These are phyloP conservation scores for Populus euphratica DNA, from an alignment of 345 rosid genomes.

Conservation along the genomic window DNA sequence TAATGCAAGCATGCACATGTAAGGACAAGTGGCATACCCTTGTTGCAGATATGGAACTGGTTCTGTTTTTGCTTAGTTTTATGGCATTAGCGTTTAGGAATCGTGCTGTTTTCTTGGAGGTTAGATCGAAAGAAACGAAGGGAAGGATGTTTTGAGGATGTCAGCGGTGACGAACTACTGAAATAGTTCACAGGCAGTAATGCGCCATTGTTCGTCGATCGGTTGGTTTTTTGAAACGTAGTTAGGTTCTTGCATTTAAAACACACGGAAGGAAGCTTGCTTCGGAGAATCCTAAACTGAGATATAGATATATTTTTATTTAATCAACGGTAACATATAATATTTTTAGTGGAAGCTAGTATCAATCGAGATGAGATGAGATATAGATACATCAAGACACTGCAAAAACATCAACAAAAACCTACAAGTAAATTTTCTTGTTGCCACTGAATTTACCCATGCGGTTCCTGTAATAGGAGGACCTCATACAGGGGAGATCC, in stretches of 20 bases:
- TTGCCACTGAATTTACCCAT: no score
- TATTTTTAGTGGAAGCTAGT: no score
- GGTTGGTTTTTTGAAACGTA: not conserved
- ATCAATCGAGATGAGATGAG: no score
- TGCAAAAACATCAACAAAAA: no score
- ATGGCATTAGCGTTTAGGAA: not conserved
- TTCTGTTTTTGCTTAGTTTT: not conserved
- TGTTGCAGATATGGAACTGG: constrained; percentile 10
- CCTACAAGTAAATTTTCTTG: no score
- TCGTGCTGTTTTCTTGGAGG: not conserved
- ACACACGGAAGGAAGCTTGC: no score
- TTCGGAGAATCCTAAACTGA: not conserved
- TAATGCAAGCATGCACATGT: not conserved
- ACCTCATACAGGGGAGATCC: no score
- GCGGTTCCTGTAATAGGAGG: no score
- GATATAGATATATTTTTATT: no score
- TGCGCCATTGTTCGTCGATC: not conserved
- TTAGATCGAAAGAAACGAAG: not conserved
- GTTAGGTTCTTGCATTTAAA: not conserved
- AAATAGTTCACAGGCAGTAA: not conserved
- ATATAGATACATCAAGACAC: no score
- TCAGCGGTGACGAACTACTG: constrained; percentile 7
- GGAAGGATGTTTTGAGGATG: not conserved
- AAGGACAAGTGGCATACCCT: constrained; percentile 19
- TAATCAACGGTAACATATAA: no score